Evolutionary conservation across 306 rosid species (phyloP), one percentile per base, ranked within the genome.

Genomic region (Malus orientalis): DNA sequence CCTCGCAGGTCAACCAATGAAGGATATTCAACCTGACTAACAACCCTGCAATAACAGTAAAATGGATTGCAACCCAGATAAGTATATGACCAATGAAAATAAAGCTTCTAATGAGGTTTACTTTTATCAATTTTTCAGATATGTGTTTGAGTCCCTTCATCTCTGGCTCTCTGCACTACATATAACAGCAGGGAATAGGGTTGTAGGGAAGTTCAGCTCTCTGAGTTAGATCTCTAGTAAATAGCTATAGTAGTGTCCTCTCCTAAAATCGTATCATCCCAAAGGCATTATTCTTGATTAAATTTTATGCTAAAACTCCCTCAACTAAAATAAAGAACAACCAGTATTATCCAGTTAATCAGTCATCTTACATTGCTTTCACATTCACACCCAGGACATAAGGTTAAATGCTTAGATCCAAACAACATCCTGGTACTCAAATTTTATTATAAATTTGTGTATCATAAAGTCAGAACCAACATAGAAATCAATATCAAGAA

Each of bases 11-110:
- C 99, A 85, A 96, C 98, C 83, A 96, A 86, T 4, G 99, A 96
- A 47, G 99, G 99, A 81, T 96, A 96, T 74, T 96, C 99, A 79
- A 93, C 93, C 85, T 91, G 99, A 80, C 99, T 96, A 81, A 96
- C 99, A 86, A 93, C 97, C 91, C 99, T 96, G 97, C 85, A 89
- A 83, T 61, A 76, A 83, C 70, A 90, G 82, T 51, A 68, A 57
- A 79, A 25, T 71, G 51, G 60, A 78, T 68, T 86, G 67, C 54
- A 36, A 61, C 8, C 68, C 19, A 57, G 23, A 33, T 6, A 25
- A 40, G 4, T 22, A 59, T 42, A 73, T 58, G n/a, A 22, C 25
- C 67, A 40, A 7, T 14, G 29, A 14, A 71, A 4, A 72, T 22
- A 47, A 51, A 55, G 16, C 11, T 19, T 5, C 11, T n/a, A 13